Base-by-base conservation (phyloP, 306 rosid genomes). In the Acacia crassicarpa region DNA sequence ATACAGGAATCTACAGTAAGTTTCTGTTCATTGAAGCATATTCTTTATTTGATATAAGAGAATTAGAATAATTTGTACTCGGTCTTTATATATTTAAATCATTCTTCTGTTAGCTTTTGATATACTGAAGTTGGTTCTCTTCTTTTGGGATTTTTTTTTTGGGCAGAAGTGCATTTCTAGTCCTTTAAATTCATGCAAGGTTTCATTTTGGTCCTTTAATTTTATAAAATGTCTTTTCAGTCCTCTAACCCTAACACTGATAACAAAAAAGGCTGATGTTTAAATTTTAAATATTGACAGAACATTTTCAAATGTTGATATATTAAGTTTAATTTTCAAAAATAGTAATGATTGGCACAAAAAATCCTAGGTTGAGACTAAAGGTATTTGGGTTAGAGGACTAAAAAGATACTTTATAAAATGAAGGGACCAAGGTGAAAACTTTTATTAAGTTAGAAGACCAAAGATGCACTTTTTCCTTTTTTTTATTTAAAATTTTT, bases 1-100 rank as follows among this genome's bases (percentile, higher is more conserved):
- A 78, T 91, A 74, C 95, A 77, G 88, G 97, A 93, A 84, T 89
- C 94, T 81, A 87, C 95, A 2, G 99, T 95, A 93, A 93, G 97
- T 89, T 91, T 88, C 80, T 66, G 65, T 81, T 58, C 15, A 67
- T 86, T 81, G 65, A 54, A 81, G 75, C 78, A 74, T 70, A 67
- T 75, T 72, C n/a, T 81, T 30, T 72, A 70, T 69, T 44, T 84
- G 72, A 73, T 85, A 71, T 76, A 69, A 33, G 83, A 75, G 73
- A 25, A 81, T 81, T 75, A 76, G 73, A 32, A 81, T 83, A 69
- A 41, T 76, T 73, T 82, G 61, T 87, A 58, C 72, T 79, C 56
- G 40, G 74, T 65, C 65, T 69, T 51, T 58, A 41, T 74, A 67
- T 71, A 82, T 82, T 51, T 40, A 66, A 78, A 73, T 84, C 80